Evolutionary conservation across 1,284 basidiomycete species (phyloP).

Genomic region (Trametes sp.): DNA sequence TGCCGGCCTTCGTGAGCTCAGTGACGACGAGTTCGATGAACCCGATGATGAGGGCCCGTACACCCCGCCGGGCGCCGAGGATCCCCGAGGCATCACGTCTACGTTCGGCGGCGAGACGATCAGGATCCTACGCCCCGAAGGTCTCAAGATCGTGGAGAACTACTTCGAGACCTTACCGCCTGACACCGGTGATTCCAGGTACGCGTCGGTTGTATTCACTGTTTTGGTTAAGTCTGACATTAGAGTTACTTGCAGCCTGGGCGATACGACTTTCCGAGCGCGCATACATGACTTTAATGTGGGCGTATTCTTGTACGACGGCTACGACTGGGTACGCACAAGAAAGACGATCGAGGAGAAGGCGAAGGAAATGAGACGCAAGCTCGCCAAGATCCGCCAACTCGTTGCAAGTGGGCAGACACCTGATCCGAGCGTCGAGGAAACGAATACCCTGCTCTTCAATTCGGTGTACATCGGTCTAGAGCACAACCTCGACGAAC

Average conservation of each 20-base stretch:
- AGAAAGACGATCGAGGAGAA: slow-evolving; percentile 89
- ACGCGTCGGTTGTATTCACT: slow-evolving; percentile 22
- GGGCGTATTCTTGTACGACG: slow-evolving; percentile 82
- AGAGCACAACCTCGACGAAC: slow-evolving; percentile 71
- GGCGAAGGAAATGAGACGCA: slow-evolving; percentile 86
- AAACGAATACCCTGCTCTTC: slow-evolving; percentile 83
- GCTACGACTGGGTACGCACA: slow-evolving; percentile 93
- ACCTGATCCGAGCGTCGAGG: slow-evolving; percentile 84
- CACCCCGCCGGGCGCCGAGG: slow-evolving; percentile 42
- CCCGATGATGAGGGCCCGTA: slow-evolving; percentile 52
- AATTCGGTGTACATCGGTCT: slow-evolving; percentile 94
- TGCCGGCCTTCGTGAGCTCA: slow-evolving; percentile 75
- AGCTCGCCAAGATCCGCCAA: slow-evolving; percentile 91
- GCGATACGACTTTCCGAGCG: slow-evolving; percentile 59
- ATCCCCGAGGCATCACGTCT: slow-evolving; percentile 60
- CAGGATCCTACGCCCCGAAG: slow-evolving; percentile 69
- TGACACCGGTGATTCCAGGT: slow-evolving; percentile 61
- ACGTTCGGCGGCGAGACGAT: slow-evolving; percentile 86
- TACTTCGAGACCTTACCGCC: slow-evolving; percentile 76
- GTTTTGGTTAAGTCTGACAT: slow-evolving; percentile 16
- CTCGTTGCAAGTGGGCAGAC: slow-evolving; percentile 92
- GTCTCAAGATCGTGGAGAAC: slow-evolving; percentile 69
- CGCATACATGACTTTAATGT: slow-evolving; percentile 69
- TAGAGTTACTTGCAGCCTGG: slow-evolving; percentile 43
- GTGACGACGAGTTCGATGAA: slow-evolving; percentile 75